Evolutionary conservation across 257 asterid genomes (phyloP), one percentile per base, ranked within the genome.

Genomic region (Solanum pinnatisectum): DNA sequence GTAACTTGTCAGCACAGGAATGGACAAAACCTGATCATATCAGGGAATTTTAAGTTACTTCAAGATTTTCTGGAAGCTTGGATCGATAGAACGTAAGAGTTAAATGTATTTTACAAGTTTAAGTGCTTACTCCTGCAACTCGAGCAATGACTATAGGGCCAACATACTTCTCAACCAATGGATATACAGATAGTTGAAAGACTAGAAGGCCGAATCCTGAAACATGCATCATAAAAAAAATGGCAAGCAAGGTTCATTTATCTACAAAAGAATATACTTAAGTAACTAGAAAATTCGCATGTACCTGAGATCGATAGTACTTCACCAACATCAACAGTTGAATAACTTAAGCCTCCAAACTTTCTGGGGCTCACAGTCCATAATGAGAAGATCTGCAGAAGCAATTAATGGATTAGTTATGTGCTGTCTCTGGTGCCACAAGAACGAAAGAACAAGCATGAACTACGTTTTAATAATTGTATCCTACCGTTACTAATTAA

Each of bases 281-380:
- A 78, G 5, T 78, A 46, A 81, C 30, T 15, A 30, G 30, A 46
- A 46, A 81, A 46, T 81, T 10, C 1, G 8, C 3, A 32, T 85
- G 83, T 87, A 96, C 99, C 98, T 87, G 99, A 83, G 86, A 96
- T 92, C 33, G 98, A 88, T 83, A 96, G 94, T 91, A 96, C 94
- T 91, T 87, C 92, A 90, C 99, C 99, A 67, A 96, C 97, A 88
- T 91, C 94, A 56, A 94, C 84, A 37, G 98, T 92, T 88, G 91
- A 89, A 86, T 89, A 94, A 86, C 94, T 90, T 87, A 96, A 91
- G 25, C 99, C 98, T 70, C 97, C 98, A 10, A 93, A 90, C 90
- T 90, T 95, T 88, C 72, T 92, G 44, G 99, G 93, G 88, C 96
- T 96, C 77, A 91, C 98, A 25, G 99, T 95, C 99, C 99, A 96